phyloP scores from a whole-genome alignment of 139 green algal species.

The Chlorella sp. region DNA sequence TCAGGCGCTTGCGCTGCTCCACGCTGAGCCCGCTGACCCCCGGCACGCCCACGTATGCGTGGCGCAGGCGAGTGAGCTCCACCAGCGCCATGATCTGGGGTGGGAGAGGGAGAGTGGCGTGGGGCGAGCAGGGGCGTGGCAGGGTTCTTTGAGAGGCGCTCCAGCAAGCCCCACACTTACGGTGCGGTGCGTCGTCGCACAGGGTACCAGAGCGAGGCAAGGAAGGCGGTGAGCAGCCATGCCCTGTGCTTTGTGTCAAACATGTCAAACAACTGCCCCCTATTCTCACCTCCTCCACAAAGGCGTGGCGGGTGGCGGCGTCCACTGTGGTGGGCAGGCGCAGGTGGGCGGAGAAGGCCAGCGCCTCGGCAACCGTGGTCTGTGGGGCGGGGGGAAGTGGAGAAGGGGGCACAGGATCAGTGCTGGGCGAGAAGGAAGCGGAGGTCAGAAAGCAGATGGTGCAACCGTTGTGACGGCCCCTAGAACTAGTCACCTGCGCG shows the following conservation, averaged over 20 bases:
- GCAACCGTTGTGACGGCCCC: too few species aligned
- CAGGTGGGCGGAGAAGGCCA: conserved; percentile 60
- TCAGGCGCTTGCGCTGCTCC: conserved; percentile 69
- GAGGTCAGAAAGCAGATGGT: too few species aligned
- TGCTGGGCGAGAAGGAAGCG: neutral
- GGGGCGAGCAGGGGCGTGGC: neutral
- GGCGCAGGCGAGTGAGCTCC: conserved; percentile 56
- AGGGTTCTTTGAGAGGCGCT: neutral
- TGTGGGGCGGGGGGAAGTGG: neutral
- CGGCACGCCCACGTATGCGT: conserved; percentile 53
- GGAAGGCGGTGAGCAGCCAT: neutral
- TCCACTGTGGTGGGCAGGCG: conserved; percentile 55
- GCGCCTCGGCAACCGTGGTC: conserved; percentile 61
- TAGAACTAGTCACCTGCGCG: neutral
- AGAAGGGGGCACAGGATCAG: neutral
- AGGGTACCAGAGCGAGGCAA: neutral
- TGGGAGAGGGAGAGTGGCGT: too few species aligned
- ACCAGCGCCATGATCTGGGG: conserved; percentile 64
- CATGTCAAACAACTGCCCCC: too few species aligned
- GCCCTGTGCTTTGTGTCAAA: neutral
- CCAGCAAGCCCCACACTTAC: too few species aligned
- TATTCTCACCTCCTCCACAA: conserved; percentile 53
- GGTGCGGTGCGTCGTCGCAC: neutral
- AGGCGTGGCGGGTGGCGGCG: conserved; percentile 33
- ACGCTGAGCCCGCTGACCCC: conserved; percentile 55